Percentiles rank a stretch among this genome's conserved stretches.
Conservation (phyloP, 345 rosid species). For the Schrenkiella parvula region DNA sequence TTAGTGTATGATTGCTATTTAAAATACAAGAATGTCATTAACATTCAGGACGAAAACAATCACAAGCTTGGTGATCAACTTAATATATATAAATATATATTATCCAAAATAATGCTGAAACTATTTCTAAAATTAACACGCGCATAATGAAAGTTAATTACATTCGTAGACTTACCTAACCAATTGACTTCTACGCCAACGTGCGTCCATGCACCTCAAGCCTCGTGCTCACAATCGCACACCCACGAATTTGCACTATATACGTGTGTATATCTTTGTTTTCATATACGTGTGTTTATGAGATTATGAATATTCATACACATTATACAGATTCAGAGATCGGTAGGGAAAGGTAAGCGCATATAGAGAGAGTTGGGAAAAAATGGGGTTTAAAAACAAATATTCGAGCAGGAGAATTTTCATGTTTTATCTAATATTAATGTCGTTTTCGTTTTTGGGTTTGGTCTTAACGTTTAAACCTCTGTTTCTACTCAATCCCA, state of each 20-base stretch:
- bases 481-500: background rate
- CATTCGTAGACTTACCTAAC: conserved; percentile 7
- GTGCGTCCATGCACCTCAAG: conserved; percentile 41
- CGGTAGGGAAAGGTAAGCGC: background rate
- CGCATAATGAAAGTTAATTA: background rate
- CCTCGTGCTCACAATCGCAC: conserved; percentile 10
- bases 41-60: background rate
- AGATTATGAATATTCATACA: background rate
- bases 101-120: background rate
- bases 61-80: background rate
- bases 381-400: conserved; percentile 38
- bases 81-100: background rate
- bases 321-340: background rate
- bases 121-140: background rate
- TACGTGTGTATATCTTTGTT: background rate
- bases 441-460: conserved; percentile 39
- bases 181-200: conserved; percentile 28
- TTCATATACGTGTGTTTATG: background rate
- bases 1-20: background rate
- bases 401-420: conserved; percentile 36
- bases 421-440: conserved; percentile 32
- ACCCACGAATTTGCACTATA: background rate
- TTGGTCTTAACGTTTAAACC: conserved; percentile 37
- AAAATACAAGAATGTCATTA: background rate
- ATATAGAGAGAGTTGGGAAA: background rate